A percentile compares a stretch with the other conserved stretches of the same genome.
These are phyloP conservation scores for Plasmodium vinckei DNA, from an alignment of 169 alveolate genomes.

Conservation along the genomic window DNA sequence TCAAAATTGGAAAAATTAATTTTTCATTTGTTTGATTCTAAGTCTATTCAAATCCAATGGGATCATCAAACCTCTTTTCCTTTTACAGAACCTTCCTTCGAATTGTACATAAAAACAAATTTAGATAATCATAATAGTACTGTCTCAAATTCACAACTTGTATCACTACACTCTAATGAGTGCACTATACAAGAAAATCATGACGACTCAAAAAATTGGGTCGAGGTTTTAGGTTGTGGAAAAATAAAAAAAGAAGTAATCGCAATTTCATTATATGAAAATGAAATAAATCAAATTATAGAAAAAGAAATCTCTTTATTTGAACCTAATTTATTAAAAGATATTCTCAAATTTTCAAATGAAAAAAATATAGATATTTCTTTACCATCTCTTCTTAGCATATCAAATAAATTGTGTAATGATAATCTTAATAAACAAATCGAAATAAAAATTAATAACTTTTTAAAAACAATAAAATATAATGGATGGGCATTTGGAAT, in stretches of 20 bases:
- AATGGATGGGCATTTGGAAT: slow-evolving; percentile 96
- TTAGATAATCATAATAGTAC: neutral
- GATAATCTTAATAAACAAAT: slow-evolving; percentile 20
- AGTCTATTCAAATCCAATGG: slow-evolving; percentile 89
- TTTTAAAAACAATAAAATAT: slow-evolving; percentile 75
- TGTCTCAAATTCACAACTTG: too few species aligned
- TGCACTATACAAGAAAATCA: neutral
- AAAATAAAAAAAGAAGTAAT: slow-evolving; percentile 89
- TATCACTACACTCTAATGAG: neutral
- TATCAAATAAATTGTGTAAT: slow-evolving; percentile 43
- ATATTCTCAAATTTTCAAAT: neutral
- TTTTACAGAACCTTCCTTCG: slow-evolving; percentile 93
- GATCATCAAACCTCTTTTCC: slow-evolving; percentile 91
- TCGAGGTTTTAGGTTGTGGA: slow-evolving; percentile 95
- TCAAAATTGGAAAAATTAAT: slow-evolving; percentile 88
- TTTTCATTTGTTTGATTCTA: slow-evolving; percentile 83
- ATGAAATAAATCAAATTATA: slow-evolving; percentile 61
- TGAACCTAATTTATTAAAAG: slow-evolving; percentile 10
- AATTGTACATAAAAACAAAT: slow-evolving; percentile 89
- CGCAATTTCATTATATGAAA: slow-evolving; percentile 74
- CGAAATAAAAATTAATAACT: slow-evolving; percentile 35
- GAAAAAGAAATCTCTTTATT: slow-evolving; percentile 47
- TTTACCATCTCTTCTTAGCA: neutral
- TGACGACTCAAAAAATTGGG: slow-evolving; percentile 45
- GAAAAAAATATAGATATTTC: neutral